Evolutionary conservation across 2,329 filamentous ascomycete species (phyloP).

Genomic region (Monascus ruber): DNA sequence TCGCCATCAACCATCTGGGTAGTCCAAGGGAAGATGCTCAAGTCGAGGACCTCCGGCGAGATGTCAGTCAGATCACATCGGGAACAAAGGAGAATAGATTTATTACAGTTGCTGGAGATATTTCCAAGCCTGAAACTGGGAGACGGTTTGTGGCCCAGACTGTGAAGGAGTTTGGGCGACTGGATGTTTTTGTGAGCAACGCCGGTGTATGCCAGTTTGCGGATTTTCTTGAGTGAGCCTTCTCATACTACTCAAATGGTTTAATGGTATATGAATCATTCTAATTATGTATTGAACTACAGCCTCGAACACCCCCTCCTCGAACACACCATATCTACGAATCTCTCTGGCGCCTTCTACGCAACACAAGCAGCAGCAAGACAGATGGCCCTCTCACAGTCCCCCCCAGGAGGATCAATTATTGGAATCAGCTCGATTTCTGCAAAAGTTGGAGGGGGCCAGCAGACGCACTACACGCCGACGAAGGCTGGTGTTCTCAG

Average conservation of each 20-base stretch:
- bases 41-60: slow-evolving; percentile 18
- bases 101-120: slow-evolving; percentile 63
- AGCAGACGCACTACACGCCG: slow-evolving; percentile 76
- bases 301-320: slow-evolving; percentile 60
- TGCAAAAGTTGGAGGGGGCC: slow-evolving; percentile 51
- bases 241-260: background rate
- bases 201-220: slow-evolving; percentile 82
- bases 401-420: slow-evolving; percentile 62
- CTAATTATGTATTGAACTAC: background rate
- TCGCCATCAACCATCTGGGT: slow-evolving; percentile 70
- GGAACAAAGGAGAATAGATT: slow-evolving; percentile 32
- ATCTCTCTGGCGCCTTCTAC: slow-evolving; percentile 83
- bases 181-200: slow-evolving; percentile 78
- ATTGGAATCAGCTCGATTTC: slow-evolving; percentile 38
- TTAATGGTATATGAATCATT: background rate
- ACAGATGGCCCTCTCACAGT: slow-evolving; percentile 66
- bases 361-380: slow-evolving; percentile 72
- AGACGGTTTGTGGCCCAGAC: slow-evolving; percentile 54
- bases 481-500: slow-evolving; percentile 74
- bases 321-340: slow-evolving; percentile 60
- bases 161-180: slow-evolving; percentile 42
- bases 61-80: slow-evolving; percentile 15
- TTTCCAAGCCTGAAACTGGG: slow-evolving; percentile 63
- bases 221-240: slow-evolving; percentile 60
- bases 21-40: slow-evolving; percentile 18